phyloP scores from a whole-genome alignment of 768 basidiomycete species.

The Tricholoma sp. region DNA sequence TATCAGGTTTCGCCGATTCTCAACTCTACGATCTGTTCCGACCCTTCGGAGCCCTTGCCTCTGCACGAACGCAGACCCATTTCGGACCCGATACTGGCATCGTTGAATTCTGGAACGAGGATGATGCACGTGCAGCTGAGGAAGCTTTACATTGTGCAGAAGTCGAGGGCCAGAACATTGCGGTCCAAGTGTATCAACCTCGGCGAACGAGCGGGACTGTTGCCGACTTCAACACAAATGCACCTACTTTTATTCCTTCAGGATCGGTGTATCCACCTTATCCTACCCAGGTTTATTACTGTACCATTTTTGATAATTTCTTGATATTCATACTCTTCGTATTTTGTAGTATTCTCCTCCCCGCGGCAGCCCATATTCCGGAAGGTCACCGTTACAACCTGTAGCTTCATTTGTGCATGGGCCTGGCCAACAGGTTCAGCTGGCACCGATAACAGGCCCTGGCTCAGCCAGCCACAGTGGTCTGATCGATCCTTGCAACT shows the following conservation, averaged over 20 bases:
- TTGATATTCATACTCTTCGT: background rate
- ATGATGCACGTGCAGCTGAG: constrained; percentile 74
- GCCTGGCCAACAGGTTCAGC: constrained; percentile 86
- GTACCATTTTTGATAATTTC: background rate
- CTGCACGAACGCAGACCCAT: constrained; percentile 66
- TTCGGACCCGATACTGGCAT: constrained; percentile 75
- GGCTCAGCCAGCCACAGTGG: constrained; percentile 84
- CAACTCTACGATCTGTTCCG: constrained; percentile 83
- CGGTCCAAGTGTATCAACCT: constrained; percentile 73
- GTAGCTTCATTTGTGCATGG: constrained; percentile 68
- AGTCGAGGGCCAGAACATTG: constrained; percentile 78
- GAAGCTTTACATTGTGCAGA: constrained; percentile 81
- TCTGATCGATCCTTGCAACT: constrained; percentile 84
- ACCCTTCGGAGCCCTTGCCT: constrained; percentile 78
- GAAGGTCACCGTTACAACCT: constrained; percentile 38
- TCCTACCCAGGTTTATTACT: constrained; percentile 47
- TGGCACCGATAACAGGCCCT: constrained; percentile 67
- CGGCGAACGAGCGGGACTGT: constrained; percentile 49
- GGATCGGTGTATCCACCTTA: constrained; percentile 56
- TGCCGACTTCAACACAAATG: constrained; percentile 67
- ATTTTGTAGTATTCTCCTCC: constrained; percentile 56
- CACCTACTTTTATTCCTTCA: constrained; percentile 72
- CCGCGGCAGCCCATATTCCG: constrained; percentile 46
- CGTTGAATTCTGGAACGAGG: constrained; percentile 85
- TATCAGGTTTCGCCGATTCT: constrained; percentile 58